These are phyloP conservation scores for Kingdonia uniflora DNA, from an alignment of 164 flowering plant species.

Conservation along the genomic window DNA sequence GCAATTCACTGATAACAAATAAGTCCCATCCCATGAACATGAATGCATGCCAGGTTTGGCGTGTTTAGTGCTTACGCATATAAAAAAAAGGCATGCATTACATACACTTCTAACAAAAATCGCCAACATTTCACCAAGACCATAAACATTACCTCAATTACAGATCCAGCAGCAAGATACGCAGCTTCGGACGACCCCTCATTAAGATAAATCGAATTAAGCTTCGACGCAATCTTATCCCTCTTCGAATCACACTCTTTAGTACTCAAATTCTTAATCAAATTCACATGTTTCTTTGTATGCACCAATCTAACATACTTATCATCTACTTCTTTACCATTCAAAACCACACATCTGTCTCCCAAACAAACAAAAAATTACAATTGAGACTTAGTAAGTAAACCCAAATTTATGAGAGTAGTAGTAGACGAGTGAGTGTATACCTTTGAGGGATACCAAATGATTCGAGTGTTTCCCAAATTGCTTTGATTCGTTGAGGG, in stretches of 20 bases:
- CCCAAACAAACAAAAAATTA: conserved; percentile 6
- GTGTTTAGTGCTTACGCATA: too few relatives aligned
- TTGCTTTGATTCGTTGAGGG: conserved; percentile 59
- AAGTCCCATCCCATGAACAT: too few relatives aligned
- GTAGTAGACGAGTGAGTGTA: neutral
- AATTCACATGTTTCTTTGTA: conserved; percentile 49
- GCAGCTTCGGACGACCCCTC: conserved; percentile 87
- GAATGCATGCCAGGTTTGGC: too few relatives aligned
- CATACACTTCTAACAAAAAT: too few relatives aligned
- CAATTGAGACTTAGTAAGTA: neutral
- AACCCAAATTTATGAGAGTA: neutral
- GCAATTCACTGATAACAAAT: too few relatives aligned
- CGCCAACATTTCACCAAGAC: too few relatives aligned
- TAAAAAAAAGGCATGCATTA: too few relatives aligned
- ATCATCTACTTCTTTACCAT: conserved; percentile 75
- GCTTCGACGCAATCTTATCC: conserved; percentile 38
- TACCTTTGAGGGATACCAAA: conserved; percentile 61
- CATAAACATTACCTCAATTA: conserved; percentile 45
- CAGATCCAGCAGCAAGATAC: conserved; percentile 93
- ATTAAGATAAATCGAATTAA: conserved; percentile 84
- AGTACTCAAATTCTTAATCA: conserved; percentile 61
- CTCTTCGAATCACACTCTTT: conserved; percentile 39
- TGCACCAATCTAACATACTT: conserved; percentile 53
- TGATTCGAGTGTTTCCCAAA: conserved; percentile 57
- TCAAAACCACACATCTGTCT: conserved; percentile 63